Percentiles rank a stretch among this genome's conserved stretches.
Evolutionary conservation across 495 filamentous ascomycete species (phyloP).

Genomic region (Penicillium riverlandense): DNA sequence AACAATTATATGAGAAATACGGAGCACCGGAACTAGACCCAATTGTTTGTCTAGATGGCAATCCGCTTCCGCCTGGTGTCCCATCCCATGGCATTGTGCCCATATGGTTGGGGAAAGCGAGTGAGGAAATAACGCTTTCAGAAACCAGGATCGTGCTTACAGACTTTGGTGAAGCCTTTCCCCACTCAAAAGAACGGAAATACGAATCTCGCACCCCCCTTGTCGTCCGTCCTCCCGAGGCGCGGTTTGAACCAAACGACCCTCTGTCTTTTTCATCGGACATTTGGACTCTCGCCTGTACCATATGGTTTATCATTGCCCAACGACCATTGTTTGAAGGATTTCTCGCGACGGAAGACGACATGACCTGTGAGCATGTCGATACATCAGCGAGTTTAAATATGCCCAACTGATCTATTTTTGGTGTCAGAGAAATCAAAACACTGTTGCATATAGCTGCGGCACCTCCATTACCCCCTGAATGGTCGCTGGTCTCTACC

Average conservation of each 20-base stretch:
- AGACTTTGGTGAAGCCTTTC: constrained; percentile 37
- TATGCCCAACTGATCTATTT: no score
- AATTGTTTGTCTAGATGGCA: constrained; percentile 14
- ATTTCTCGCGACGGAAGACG: constrained; percentile 19
- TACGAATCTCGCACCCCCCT: constrained; percentile 24
- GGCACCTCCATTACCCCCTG: no score
- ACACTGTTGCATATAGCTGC: no score
- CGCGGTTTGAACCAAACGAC: constrained; percentile 14
- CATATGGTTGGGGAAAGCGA: constrained; percentile 22
- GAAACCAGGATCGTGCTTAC: constrained; percentile 25
- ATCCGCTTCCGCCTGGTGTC: constrained; percentile 17
- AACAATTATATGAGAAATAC: constrained; percentile 20
- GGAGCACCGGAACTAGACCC: constrained; percentile 15
- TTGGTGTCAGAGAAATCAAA: no score
- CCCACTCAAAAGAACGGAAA: constrained; percentile 12
- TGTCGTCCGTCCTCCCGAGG: constrained; percentile 20
- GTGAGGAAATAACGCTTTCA: constrained; percentile 15
- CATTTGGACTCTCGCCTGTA: constrained; percentile 23
- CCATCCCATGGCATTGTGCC: constrained; percentile 13
- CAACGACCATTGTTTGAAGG: constrained; percentile 21
- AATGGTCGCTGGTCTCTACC: no score
- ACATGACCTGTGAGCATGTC: constrained; percentile 30
- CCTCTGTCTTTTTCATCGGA: constrained; percentile 20
- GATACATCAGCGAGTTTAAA: no score
- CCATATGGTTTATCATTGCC: constrained; percentile 20